Evolutionary conservation across 257 asterid genomes (phyloP).

Genomic region (Thymus mandschuricus): DNA sequence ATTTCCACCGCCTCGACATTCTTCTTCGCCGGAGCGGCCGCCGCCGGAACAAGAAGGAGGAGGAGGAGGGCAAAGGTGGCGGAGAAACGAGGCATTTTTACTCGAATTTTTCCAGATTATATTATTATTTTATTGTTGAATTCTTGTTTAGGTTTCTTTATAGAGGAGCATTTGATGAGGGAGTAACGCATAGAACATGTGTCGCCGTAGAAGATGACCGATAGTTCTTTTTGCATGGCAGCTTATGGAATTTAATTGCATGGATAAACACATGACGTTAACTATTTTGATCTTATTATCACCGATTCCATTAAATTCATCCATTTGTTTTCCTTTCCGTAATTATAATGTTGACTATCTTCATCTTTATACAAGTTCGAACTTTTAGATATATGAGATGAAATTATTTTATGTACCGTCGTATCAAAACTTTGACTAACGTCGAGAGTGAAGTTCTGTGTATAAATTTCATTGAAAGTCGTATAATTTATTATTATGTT

Average conservation of each 20-base stretch:
- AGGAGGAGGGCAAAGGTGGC: conserved; percentile 36
- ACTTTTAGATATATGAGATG: no score
- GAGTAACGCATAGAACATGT: conserved; percentile 40
- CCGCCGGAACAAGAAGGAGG: conserved; percentile 20
- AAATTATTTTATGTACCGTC: no score
- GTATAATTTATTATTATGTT: no score
- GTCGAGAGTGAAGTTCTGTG: no score
- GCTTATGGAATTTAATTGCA: conserved; percentile 19
- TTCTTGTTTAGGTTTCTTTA: neutral
- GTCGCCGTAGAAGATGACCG: conserved; percentile 29
- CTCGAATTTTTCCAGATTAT: neutral
- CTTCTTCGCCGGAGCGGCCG: conserved; percentile 26
- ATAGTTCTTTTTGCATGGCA: conserved; percentile 28
- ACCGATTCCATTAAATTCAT: conserved; percentile 31
- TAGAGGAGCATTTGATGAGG: neutral
- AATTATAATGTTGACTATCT: no score
- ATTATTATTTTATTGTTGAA: neutral
- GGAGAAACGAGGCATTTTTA: conserved; percentile 31
- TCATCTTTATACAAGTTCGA: no score
- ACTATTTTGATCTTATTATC: conserved; percentile 25
- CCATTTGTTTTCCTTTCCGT: neutral
- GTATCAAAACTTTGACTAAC: no score
- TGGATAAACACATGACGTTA: conserved; percentile 31
- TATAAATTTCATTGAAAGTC: no score
- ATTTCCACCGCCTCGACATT: conserved; percentile 39